Percentiles rank a stretch among this genome's conserved stretches.
Evolutionary conservation across 2,329 filamentous ascomycete species (phyloP).

Genomic region (Pseudogymnoascus sp.): DNA sequence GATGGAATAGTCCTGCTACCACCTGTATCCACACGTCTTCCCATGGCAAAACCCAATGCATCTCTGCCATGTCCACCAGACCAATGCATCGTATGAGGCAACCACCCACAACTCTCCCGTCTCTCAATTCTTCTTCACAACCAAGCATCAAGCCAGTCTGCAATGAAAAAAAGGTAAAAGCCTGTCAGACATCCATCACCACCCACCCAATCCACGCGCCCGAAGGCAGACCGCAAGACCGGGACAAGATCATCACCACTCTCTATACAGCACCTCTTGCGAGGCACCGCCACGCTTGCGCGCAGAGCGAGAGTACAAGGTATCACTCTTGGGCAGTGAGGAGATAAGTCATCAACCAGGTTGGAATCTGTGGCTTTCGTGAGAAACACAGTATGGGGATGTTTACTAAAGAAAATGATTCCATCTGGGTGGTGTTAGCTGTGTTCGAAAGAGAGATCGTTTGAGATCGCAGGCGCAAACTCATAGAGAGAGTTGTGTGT

Average conservation of each 20-base stretch:
- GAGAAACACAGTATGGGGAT: not conserved
- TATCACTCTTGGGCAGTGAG: slow-evolving; percentile 86
- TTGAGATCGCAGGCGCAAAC: no score
- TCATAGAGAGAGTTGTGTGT: no score
- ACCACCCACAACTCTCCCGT: not conserved
- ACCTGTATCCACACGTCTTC: not conserved
- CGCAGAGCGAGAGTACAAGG: slow-evolving; percentile 52
- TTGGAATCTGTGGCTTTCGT: slow-evolving; percentile 67
- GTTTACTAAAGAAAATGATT: not conserved
- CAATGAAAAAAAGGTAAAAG: slow-evolving; percentile 48
- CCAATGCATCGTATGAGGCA: not conserved
- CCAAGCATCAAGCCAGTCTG: slow-evolving; percentile 18
- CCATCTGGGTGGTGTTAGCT: not conserved
- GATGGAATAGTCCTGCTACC: not conserved
- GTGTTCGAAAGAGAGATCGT: no score
- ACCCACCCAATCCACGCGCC: slow-evolving; percentile 71
- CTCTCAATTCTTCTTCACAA: not conserved
- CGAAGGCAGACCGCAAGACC: slow-evolving; percentile 61
- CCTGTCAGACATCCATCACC: slow-evolving; percentile 87
- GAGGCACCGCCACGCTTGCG: slow-evolving; percentile 50
- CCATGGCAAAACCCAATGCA: not conserved
- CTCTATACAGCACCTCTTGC: slow-evolving; percentile 57
- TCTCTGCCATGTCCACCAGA: no score
- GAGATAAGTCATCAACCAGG: slow-evolving; percentile 91
- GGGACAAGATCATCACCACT: slow-evolving; percentile 94